A percentile compares a stretch with the other conserved stretches of the same genome.
Conservation (phyloP, 2,329 filamentous ascomycete genomes). For the Sporothrix sp. region DNA sequence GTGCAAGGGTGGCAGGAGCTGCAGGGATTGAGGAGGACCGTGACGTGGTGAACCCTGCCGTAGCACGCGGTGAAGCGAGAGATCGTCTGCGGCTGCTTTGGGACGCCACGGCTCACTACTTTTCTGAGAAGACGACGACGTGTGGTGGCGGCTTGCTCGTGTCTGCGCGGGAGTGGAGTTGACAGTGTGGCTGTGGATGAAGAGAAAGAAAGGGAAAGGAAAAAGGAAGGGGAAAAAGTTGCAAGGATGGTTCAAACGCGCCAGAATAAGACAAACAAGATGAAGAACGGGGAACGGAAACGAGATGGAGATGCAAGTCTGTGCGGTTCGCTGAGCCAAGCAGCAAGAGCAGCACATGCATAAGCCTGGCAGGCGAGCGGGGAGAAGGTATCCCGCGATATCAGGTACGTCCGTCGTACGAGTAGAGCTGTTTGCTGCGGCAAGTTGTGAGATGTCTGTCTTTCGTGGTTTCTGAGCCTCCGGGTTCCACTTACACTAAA, state of each 20-base stretch:
- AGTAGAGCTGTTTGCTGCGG: no score
- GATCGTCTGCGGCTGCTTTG: not conserved
- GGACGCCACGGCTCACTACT: not conserved
- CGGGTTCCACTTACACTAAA: no score
- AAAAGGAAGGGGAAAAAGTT: not conserved
- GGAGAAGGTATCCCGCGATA: no score
- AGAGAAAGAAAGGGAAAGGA: not conserved
- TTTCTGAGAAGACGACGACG: not conserved
- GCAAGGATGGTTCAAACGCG: not conserved
- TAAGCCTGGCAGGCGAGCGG: no score
- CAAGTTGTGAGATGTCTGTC: no score
- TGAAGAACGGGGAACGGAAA: not conserved
- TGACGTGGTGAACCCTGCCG: conserved; percentile 8
- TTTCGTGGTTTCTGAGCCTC: no score
- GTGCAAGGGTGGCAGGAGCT: not conserved
- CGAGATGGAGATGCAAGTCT: no score
- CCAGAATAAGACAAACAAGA: conserved; percentile 1
- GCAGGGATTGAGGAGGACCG: not conserved
- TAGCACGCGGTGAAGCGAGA: conserved; percentile 12
- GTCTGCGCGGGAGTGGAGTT: conserved; percentile 2
- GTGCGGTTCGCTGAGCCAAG: no score
- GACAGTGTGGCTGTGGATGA: not conserved
- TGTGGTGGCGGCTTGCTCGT: not conserved
- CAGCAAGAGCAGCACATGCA: no score
- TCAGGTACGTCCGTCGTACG: no score